These are phyloP conservation scores for Nakaseomyces nivariensis DNA, from an alignment of 1,139 yeast species.

Conservation along the genomic window DNA sequence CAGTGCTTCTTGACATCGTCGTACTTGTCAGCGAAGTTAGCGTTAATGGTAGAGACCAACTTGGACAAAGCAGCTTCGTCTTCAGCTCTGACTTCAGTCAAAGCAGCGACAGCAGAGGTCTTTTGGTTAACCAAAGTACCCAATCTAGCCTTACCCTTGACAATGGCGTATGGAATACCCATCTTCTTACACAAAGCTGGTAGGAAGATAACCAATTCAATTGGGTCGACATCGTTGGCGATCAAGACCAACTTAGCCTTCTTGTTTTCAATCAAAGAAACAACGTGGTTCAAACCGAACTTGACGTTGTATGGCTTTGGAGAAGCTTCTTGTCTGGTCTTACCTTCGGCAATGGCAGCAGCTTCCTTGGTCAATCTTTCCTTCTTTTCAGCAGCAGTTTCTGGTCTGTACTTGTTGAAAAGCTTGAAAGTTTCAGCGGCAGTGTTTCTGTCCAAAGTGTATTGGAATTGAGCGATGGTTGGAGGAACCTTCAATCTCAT, in stretches of 20 bases:
- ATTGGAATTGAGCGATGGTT: constrained; percentile 90
- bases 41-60: constrained; percentile 82
- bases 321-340: constrained; percentile 89
- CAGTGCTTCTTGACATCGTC: constrained; percentile 96
- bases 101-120: constrained; percentile 94
- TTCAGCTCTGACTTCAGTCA: constrained; percentile 87
- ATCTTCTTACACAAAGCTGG: constrained; percentile 98
- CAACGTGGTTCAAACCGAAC: constrained; percentile 98
- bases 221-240: constrained; percentile 98
- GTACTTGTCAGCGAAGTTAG: constrained; percentile 86
- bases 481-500: constrained; percentile 98
- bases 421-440: constrained; percentile 95
- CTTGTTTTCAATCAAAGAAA: constrained; percentile 92
- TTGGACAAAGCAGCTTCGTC: constrained; percentile 92
- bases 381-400: constrained; percentile 93
- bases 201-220: constrained; percentile 89
- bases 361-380: constrained; percentile 98
- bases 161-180: constrained; percentile 98
- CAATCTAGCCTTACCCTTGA: constrained; percentile 97
- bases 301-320: constrained; percentile 93
- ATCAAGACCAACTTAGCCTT: constrained; percentile 93
- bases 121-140: constrained; percentile 96
- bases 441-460: constrained; percentile 94
- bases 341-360: constrained; percentile 96
- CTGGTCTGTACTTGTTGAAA: constrained; percentile 98